These are phyloP conservation scores for Stygiomarasmius scandens DNA, from an alignment of 1,284 basidiomycete genomes.

Conservation along the genomic window DNA sequence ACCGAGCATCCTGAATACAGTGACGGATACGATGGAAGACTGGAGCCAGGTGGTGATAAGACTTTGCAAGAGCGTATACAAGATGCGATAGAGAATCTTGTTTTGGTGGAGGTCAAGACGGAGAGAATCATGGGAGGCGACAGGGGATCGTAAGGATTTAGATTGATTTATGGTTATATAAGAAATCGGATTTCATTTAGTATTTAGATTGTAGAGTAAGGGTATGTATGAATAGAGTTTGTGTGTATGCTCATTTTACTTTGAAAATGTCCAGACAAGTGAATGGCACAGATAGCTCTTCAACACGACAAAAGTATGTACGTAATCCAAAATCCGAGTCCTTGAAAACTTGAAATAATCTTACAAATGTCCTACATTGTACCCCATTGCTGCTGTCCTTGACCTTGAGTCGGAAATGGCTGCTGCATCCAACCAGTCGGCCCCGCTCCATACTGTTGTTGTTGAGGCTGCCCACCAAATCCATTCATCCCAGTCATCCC, in stretches of 20 bases:
- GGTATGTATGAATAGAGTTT: background rate
- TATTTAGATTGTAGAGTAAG: background rate
- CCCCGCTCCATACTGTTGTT: background rate
- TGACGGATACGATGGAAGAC: background rate
- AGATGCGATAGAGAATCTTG: constrained; percentile 5
- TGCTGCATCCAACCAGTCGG: constrained; percentile 8
- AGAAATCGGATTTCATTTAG: too few species aligned
- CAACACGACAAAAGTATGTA: background rate
- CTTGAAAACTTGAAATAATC: background rate
- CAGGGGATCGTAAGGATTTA: constrained; percentile 10
- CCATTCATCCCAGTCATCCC: constrained; percentile 2
- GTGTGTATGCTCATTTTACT: background rate
- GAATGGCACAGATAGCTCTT: too few species aligned
- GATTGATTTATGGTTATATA: too few species aligned
- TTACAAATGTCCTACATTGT: constrained; percentile 24
- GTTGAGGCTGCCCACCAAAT: constrained; percentile 3
- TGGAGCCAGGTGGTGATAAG: background rate
- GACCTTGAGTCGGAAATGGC: constrained; percentile 19
- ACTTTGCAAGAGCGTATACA: background rate
- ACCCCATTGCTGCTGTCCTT: constrained; percentile 36
- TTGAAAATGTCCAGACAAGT: background rate
- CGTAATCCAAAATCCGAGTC: background rate
- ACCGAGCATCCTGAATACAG: background rate
- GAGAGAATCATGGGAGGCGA: constrained; percentile 16
- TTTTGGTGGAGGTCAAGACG: constrained; percentile 12